Evolutionary conservation across 2,329 filamentous ascomycete species (phyloP), one percentile per base, ranked within the genome.

Genomic region (Penicillium sp.): DNA sequence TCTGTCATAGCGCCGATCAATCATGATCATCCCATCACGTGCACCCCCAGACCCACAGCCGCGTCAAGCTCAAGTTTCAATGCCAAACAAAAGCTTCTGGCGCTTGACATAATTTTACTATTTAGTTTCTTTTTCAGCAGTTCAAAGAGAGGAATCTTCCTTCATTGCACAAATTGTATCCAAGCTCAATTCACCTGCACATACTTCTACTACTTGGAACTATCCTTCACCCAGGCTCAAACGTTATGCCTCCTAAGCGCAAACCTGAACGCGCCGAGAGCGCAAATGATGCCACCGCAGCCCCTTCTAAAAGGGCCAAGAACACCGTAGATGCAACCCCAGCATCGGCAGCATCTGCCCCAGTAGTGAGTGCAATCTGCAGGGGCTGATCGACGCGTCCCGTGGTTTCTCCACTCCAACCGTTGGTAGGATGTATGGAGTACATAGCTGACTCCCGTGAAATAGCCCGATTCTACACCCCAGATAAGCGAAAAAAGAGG

Each of bases 401-500:
- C 40, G 13, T 40, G n/a, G n/a, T 14, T 47, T 27, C 28, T 49
- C 47, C 42, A 42, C 47, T 39, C 29, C 16, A 54, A 41, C 41
- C 25, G 31, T 46, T 44, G 40, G 31, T 33, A 29, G 25, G 13
- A 6, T 31, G 29, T 31, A n/a, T n/a, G n/a, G n/a, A n/a, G n/a
- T n/a, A 40, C 22, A 25, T 34, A 11, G 16, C 44, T 48, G 39
- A 53, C 25, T 22, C 27, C 10, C 11, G 19, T 30, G 19, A 13
- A 22, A 43, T 22, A 56, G 50, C 13, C 45, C 22, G 48, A 33
- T 29, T 27, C 34, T 25, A 55, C 46, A 6, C 61, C 62, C 14
- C 53, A 58, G 44, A 61, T 59, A 6, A 59, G 54, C 18, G 66
- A 66, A 40, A 68, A 66, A 49, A 59, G 63, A 52, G 64, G 62